Percentiles rank a stretch among this genome's conserved stretches.
phyloP scores from a whole-genome alignment of 2,329 filamentous ascomycete species.

The Sarocladium strictum region DNA sequence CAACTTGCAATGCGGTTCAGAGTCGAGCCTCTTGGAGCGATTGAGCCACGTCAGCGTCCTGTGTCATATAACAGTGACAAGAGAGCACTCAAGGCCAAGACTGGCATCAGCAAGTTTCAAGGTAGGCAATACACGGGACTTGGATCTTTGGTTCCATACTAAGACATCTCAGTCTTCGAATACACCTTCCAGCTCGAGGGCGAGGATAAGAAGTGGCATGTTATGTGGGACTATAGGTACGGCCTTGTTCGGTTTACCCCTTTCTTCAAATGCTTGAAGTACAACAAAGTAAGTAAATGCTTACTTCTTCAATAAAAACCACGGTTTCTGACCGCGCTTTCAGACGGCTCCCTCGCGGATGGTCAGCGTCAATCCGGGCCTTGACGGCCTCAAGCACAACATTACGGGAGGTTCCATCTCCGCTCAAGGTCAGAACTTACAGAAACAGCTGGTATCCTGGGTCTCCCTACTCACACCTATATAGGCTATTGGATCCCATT shows the following conservation, averaged over 20 bases:
- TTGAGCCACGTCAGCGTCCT: slow-evolving; percentile 58
- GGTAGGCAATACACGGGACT: no score
- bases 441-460: slow-evolving; percentile 10
- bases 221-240: slow-evolving; percentile 97
- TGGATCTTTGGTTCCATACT: no score
- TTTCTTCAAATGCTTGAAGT: slow-evolving; percentile 86
- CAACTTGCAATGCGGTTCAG: slow-evolving; percentile 56
- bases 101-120: slow-evolving; percentile 82
- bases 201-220: slow-evolving; percentile 60
- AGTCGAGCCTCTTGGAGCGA: slow-evolving; percentile 60
- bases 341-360: slow-evolving; percentile 14
- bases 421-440: slow-evolving; percentile 11
- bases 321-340: not conserved
- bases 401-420: slow-evolving; percentile 13
- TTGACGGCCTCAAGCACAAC: slow-evolving; percentile 12
- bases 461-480: slow-evolving; percentile 9
- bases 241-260: slow-evolving; percentile 91
- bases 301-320: not conserved
- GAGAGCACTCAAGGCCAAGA: slow-evolving; percentile 81
- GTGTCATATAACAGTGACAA: slow-evolving; percentile 96
- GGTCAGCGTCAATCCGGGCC: slow-evolving; percentile 11
- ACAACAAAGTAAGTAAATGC: slow-evolving; percentile 63
- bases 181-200: slow-evolving; percentile 73
- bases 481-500: slow-evolving; percentile 98
- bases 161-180: slow-evolving; percentile 64